Base-by-base conservation (phyloP, 495 filamentous ascomycete species). In the Articulospora tetracladia region DNA sequence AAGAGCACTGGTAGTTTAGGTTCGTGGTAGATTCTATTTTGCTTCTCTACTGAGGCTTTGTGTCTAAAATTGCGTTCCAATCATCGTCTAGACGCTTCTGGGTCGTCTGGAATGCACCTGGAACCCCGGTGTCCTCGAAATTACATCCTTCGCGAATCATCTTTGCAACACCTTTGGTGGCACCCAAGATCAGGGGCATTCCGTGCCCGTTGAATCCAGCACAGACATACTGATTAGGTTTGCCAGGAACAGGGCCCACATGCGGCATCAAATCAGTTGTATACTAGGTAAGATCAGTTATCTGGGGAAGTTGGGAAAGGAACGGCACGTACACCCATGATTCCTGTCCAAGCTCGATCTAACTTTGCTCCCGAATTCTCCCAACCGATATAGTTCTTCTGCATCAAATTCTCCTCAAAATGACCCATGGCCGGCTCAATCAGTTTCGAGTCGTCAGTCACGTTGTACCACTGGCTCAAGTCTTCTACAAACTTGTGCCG, bases 291-390 rank as follows among this genome's bases (percentile, higher is more conserved):
- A 4, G 22, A 10, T 50, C n/a, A 50, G 47, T n/a, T 6, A 25
- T 6, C 20, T 24, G 20, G 19, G 10, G 6, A 6, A 25, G 47
- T 10, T 25, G 3, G 47, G 10, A 4, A 12, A 50, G 19, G 17
- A 50, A 17, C 17, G 25, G 2, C 8, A 54, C 51, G 10, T 19
- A 54, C 51, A 1, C 81, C 82, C 83, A 86, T 86, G 36, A 85
- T 82, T 0, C 84, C 84, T 7, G 77, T 84, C 84, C 83, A 87
- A 60, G 79, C 76, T 32, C 69, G 72, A 23, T 83, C 75, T 53
- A 90, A 73, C 30, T 83, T 75, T 10, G 78, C 83, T 3, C 76
- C 75, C 1, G 72, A 72, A 57, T 85, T 68, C 56, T 87, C 81
- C 20, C 79, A 76, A 13, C 63, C 58, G 0, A 79, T 79, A 53